Evolutionary conservation across 768 basidiomycete species (phyloP), one percentile per base, ranked within the genome.

Genomic region (Goffeauzyma gilvescens): DNA sequence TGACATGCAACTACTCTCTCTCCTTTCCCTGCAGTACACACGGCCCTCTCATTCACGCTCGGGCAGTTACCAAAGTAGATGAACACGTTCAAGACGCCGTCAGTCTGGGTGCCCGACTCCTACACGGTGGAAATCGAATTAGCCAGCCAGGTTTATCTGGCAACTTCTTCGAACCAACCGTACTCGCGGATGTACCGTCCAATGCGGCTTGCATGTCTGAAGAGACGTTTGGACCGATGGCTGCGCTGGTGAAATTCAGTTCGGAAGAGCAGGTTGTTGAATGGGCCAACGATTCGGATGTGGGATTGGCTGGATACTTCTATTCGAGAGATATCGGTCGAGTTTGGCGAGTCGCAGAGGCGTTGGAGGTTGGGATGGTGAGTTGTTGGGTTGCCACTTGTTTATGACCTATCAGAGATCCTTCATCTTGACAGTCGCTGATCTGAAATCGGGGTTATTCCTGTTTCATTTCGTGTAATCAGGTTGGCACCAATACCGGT

Each of bases 281-380:
- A 52, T 40, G 4, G 20, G 90, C 90, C 24, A 96, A 98, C 63
- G 67, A 73, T 52, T 71, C 77, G 1, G 74, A 81, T 15, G 74
- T 81, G 21, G 93, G 93, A 0, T 69, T 98, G 18, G 86, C 90
- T 15, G 89, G 87, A 23, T 93, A 95, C 66, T 89, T 96, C 70
- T 98, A 76, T 70, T 73, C 76, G 26, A 65, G 75, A 28, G 90
- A 96, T 58, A 70, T 93, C 5, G 81, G 84, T 3, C 67, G 89
- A 28, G 78, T 83, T 32, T 95, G 84, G 82, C 73, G 90, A 31
- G 87, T 98, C 14, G 85, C 89, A 13, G 93, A 93, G 68, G 79
- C 72, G 51, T 68, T 96, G 22, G 85, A 98, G 64, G 85, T 89
- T 5, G 90, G 89, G 4, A 95, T 79, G 76, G 83, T 89, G 18